Base-by-base conservation (phyloP, 768 basidiomycete genomes). In the Panaeolus cyanescens region DNA sequence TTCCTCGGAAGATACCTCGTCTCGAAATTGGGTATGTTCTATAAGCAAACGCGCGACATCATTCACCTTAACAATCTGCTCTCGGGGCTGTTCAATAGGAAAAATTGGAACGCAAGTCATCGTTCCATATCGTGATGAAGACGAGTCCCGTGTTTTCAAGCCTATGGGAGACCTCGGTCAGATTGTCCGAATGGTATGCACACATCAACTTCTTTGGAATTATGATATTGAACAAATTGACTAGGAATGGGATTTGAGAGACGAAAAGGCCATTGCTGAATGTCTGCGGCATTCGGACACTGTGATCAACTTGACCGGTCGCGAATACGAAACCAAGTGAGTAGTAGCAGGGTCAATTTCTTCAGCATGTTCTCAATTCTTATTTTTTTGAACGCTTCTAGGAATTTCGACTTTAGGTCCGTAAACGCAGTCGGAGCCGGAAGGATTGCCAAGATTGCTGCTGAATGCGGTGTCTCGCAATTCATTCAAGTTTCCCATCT, bases 121-220 rank as follows among this genome's bases (percentile, higher is more conserved):
- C 71, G 83, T 97, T 55, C 96, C 96, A 6, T 98, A 96, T 79
- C 87, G 97, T 42, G 95, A 98, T 65, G 92, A 94, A 71, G 95
- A 99, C 71, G 91, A 95, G 71, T 93, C 90, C 68, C 83, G 96
- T 62, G 85, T 92, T 70, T 79, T 99, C 70, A 91, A 90, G 76
- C 92, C 92, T 12, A 96, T 91, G 88, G 97, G 96, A 40, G 97
- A 99, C 79, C 81, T 99, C 58, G 97, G 97, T 7, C 95, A 96
- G 79, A 91, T 99, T 64, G 92, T 98, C 59, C 87, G 92, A 68
- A 87, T 99, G 91, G 96, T 96, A 70, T 70, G 79, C 73, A 56
- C 58, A 37, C 30, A 32, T 25, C 54, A 58, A 45, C 57, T 36
- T 53, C 53, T 61, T 56, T 32, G 25, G 9, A 4, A 28, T 22